phyloP scores from a whole-genome alignment of 306 rosid genomes.

The Gillenia trifoliata region DNA sequence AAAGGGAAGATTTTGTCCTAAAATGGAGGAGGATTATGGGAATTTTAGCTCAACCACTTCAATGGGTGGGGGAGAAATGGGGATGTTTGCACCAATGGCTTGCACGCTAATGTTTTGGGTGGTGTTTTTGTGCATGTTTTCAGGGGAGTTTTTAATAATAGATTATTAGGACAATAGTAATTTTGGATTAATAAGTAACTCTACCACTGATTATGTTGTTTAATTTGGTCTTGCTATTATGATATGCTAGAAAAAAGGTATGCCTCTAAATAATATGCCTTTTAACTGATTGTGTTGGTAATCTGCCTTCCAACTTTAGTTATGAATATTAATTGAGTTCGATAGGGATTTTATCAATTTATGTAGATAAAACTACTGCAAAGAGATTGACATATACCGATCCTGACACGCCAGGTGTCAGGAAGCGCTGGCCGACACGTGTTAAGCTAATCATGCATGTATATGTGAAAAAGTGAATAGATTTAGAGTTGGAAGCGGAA shows the following conservation, averaged over 20 bases:
- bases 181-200: background rate
- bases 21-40: background rate
- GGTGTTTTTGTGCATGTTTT: constrained; percentile 4
- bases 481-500: too few relatives aligned
- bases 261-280: background rate
- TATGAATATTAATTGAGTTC: background rate
- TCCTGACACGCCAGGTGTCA: too few relatives aligned
- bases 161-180: background rate
- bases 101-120: constrained; percentile 26
- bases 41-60: constrained; percentile 41
- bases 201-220: constrained; percentile 4
- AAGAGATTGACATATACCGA: too few relatives aligned
- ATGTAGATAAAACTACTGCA: too few relatives aligned
- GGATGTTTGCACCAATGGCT: constrained; percentile 1
- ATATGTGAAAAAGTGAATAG: too few relatives aligned
- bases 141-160: background rate
- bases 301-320: constrained; percentile 4
- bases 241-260: background rate
- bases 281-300: background rate
- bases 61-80: constrained; percentile 38
- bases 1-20: background rate
- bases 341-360: background rate
- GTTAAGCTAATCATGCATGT: too few relatives aligned
- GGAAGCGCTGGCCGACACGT: too few relatives aligned
- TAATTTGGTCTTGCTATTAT: background rate